Base-by-base conservation (phyloP, 164 flowering plant species). In the Aristolochia fimbriata region DNA sequence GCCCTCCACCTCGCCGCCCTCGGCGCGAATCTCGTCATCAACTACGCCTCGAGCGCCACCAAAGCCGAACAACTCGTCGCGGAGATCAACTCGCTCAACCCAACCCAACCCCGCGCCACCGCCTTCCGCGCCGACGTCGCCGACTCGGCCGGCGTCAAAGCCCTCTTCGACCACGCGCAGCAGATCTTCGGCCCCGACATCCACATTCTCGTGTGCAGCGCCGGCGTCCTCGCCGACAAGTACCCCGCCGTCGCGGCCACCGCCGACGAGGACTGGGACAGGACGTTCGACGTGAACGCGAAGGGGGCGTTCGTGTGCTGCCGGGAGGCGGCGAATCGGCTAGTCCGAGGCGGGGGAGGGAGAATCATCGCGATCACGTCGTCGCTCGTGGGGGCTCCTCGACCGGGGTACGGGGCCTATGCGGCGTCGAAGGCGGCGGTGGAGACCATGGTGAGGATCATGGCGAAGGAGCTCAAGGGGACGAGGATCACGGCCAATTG, bases 341-440 rank as follows among this genome's bases (percentile, higher is more conserved):
- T 80, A 37, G 69, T 51, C 27, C 71, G 77, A 10, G 84, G 84
- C 13, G 83, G 86, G 2, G 83, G 84, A 0, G 88, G 86, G 0
- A 67, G 86, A 33, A 83, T 83, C 50, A 71, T 81, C 19, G 31
- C 61, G 54, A 2, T 83, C 9, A 51, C 88, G 41, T 43, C 88
- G 41, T 43, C 84, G 24, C 8, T 70, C 62, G 80, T 77, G 27
- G 86, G 55, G 4, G 55, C 65, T 15, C 30, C 73, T 55, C 51
- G 16, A 58, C 78, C 82, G 0, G 72, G 76, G 1, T 73, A 20
- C 23, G 80, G 71, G 6, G 83, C 84, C 4, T 81, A 81, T 59
- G 49, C 74, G 10, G 83, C 81, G 22, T 81, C 84, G 0, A 83
- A 83, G 68, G 85, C 81, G 16, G 88, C 88, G 14, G 82, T 81